Conservation (phyloP, 169 alveolate genomes). For the Plasmodium relictum region DNA sequence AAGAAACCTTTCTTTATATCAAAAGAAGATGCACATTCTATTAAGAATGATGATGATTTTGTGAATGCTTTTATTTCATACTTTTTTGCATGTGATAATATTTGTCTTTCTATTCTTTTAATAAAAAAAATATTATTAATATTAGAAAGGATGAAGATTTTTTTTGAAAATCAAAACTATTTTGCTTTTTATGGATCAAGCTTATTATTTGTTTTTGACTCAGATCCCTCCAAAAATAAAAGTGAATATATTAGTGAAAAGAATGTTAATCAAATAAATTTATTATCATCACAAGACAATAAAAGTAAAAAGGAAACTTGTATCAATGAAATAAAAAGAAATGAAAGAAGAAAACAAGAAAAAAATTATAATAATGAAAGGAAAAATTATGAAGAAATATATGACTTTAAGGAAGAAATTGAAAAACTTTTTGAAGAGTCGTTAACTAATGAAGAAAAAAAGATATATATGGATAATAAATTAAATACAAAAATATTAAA, state of each 20-base stretch:
- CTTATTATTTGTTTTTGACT: constrained; percentile 82
- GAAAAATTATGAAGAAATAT: constrained; percentile 39
- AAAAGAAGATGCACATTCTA: constrained; percentile 77
- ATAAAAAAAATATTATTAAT: constrained; percentile 68
- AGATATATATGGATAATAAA: constrained; percentile 15
- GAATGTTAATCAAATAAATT: background rate
- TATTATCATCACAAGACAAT: background rate
- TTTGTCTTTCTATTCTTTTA: constrained; percentile 26
- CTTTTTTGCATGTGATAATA: constrained; percentile 75
- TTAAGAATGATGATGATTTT: constrained; percentile 70
- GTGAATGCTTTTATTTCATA: constrained; percentile 76
- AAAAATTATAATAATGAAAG: constrained; percentile 1
- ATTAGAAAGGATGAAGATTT: constrained; percentile 61
- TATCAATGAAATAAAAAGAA: background rate
- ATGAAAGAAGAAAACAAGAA: background rate
- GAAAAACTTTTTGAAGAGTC: constrained; percentile 59
- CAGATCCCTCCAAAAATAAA: constrained; percentile 62
- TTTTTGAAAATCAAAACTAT: constrained; percentile 79
- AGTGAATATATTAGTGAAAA: background rate
- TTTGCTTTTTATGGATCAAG: constrained; percentile 84
- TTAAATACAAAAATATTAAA: constrained; percentile 27
- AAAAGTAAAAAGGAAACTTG: background rate
- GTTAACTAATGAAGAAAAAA: constrained; percentile 35
- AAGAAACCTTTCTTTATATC: constrained; percentile 75
- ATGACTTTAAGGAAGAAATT: constrained; percentile 22